Conservation (phyloP, 257 asterid species). For the Mitragyna speciosa region DNA sequence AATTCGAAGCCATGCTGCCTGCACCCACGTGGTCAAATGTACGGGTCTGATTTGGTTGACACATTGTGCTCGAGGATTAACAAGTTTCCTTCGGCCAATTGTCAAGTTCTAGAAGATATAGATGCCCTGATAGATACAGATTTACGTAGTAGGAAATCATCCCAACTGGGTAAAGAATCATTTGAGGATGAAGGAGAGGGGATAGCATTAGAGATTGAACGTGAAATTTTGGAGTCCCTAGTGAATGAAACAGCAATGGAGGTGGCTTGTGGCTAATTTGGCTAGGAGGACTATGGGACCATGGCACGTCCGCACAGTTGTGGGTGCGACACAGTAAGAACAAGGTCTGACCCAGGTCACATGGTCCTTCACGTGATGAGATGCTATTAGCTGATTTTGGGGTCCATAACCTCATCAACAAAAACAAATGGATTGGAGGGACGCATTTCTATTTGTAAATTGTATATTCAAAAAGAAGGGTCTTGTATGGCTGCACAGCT, state of each 20-base stretch:
- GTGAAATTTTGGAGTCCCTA: conserved; percentile 53
- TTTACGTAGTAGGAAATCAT: conserved; percentile 19
- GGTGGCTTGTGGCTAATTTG: conserved; percentile 4
- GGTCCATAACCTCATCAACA: conserved; percentile 8
- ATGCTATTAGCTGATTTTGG: conserved; percentile 32
- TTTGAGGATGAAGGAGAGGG: conserved; percentile 43
- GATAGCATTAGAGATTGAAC: conserved; percentile 57
- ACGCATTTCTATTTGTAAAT: conserved; percentile 12
- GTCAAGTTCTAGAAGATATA: conserved; percentile 67
- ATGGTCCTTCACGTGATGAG: conserved; percentile 67
- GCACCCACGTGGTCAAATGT: not conserved
- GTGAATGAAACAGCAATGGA: conserved; percentile 55
- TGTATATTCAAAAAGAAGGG: conserved; percentile 17
- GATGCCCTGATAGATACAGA: conserved; percentile 58
- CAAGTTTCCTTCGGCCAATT: conserved; percentile 52
- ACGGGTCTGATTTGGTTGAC: conserved; percentile 30
- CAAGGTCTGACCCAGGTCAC: conserved; percentile 46
- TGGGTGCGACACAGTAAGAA: conserved; percentile 5
- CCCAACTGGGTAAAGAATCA: not conserved
- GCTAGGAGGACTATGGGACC: not conserved
- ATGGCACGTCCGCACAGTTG: conserved; percentile 31
- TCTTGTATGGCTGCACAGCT: not conserved
- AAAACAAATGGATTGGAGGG: not conserved
- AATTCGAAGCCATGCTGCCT: conserved; percentile 15
- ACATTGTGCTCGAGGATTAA: conserved; percentile 42